Evolutionary conservation across 495 filamentous ascomycete species (phyloP).

Genomic region (Astrothelium macrocarpum): DNA sequence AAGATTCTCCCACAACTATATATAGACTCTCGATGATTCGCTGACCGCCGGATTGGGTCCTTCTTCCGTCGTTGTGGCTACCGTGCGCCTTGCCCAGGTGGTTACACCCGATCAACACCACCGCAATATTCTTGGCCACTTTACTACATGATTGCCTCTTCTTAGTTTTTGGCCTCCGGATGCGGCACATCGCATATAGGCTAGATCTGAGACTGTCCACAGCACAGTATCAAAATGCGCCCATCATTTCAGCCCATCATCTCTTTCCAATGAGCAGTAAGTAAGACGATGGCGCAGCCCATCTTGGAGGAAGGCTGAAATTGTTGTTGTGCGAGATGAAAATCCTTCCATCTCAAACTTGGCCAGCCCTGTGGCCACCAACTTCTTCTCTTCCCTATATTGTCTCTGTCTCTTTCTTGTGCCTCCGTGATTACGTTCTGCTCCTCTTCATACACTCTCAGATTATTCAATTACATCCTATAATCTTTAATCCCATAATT

Average conservation of each 20-base stretch:
- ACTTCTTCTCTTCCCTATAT: background rate
- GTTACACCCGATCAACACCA: background rate
- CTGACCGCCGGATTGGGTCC: background rate
- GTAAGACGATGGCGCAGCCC: background rate
- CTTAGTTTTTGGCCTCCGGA: background rate
- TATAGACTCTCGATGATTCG: background rate
- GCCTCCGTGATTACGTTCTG: background rate
- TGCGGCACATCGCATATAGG: background rate
- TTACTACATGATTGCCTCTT: background rate
- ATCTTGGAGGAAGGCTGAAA: background rate
- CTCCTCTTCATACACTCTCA: background rate
- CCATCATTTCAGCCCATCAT: background rate
- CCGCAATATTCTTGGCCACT: background rate
- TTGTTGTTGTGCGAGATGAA: background rate
- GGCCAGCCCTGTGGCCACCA: background rate
- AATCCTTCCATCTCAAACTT: background rate
- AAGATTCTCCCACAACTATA: too few relatives aligned
- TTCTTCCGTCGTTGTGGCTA: background rate
- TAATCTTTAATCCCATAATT: background rate
- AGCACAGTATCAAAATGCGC: background rate
- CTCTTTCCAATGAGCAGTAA: background rate
- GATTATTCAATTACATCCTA: background rate
- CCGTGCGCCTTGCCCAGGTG: background rate
- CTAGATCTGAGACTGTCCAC: background rate
- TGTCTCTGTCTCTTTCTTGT: background rate